Conservation (phyloP, 2,329 filamentous ascomycete genomes). For the Botrytis cinerea region DNA sequence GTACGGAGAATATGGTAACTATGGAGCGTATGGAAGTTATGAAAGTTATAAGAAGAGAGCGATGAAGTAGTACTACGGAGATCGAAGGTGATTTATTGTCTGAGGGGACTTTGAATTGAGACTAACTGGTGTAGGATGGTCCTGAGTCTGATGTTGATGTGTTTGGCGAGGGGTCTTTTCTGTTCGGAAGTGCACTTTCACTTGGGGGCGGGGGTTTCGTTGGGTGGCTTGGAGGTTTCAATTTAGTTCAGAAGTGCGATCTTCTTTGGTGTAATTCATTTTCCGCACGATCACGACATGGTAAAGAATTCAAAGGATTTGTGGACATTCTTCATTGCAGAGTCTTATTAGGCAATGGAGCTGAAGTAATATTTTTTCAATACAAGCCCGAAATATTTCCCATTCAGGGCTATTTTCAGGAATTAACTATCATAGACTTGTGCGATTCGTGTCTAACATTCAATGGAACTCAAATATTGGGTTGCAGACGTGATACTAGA, state of each 20-base stretch:
- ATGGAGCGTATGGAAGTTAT: slow-evolving; percentile 23
- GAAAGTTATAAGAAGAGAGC: slow-evolving; percentile 20
- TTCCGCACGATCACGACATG: neutral
- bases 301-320: neutral
- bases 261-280: neutral
- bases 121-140: neutral
- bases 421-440: no score
- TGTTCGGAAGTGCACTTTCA: neutral
- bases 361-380: neutral
- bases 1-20: slow-evolving; percentile 21
- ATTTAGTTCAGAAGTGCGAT: neutral
- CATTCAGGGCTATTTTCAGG: neutral
- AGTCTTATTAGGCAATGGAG: neutral
- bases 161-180: accelerated
- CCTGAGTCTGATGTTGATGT: accelerated
- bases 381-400: neutral
- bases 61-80: neutral
- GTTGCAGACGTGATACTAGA: neutral
- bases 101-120: neutral
- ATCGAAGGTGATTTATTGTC: neutral
- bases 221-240: neutral
- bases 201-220: accelerated
- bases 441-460: no score
- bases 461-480: no score
- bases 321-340: neutral